Percentiles rank a stretch among this genome's conserved stretches.
phyloP scores from a whole-genome alignment of 208 protist species.

The Leishmania mexicana region DNA sequence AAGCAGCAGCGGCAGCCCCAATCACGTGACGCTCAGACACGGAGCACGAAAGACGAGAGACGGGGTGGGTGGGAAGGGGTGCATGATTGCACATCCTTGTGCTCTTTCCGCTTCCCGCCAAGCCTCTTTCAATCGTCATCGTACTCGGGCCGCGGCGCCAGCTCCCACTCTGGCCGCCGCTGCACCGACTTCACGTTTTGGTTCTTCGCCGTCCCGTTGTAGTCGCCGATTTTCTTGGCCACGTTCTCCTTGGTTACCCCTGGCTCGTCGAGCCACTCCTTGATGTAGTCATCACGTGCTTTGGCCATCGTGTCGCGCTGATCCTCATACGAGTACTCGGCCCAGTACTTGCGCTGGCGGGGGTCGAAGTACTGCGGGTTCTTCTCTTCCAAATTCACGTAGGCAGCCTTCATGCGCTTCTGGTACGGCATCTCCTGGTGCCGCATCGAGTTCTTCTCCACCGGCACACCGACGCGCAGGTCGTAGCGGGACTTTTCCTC shows the following conservation, averaged over 20 bases:
- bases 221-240: constrained; percentile 86
- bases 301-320: constrained; percentile 85
- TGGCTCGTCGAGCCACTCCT: constrained; percentile 89
- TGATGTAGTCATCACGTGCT: constrained; percentile 80
- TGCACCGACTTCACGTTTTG: constrained; percentile 78
- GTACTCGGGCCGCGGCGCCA: constrained; percentile 65
- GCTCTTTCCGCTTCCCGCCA: neutral
- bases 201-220: constrained; percentile 88
- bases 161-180: constrained; percentile 87
- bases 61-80: neutral
- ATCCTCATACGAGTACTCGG: constrained; percentile 85
- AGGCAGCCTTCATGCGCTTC: constrained; percentile 83
- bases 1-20: neutral
- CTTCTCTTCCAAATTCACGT: constrained; percentile 79
- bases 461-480: constrained; percentile 74
- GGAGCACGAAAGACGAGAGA: neutral
- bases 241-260: constrained; percentile 87
- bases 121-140: constrained; percentile 25
- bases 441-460: constrained; percentile 86
- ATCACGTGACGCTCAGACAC: neutral
- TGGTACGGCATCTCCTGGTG: constrained; percentile 90
- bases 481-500: constrained; percentile 88
- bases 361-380: constrained; percentile 77
- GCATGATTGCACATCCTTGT: neutral
- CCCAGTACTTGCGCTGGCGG: constrained; percentile 80